These are phyloP conservation scores for Aspergillus neotritici DNA, from an alignment of 2,329 filamentous ascomycete genomes.

Conservation along the genomic window DNA sequence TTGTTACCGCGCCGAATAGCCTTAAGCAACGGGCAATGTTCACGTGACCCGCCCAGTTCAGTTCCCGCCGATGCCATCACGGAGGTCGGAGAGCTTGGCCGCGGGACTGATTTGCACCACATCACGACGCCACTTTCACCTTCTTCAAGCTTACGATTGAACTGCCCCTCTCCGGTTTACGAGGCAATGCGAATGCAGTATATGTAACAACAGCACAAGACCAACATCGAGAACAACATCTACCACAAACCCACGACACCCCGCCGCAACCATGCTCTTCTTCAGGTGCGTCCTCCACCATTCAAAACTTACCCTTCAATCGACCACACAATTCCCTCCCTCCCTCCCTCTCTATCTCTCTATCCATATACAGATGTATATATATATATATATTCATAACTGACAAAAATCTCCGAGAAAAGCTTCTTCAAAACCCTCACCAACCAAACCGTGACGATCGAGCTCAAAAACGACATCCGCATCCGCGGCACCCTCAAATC, in stretches of 20 bases:
- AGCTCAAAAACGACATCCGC: slow-evolving; percentile 98
- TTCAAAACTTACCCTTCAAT: background rate
- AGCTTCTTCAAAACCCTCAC: slow-evolving; percentile 99
- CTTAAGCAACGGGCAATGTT: too few relatives aligned
- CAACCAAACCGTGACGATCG: slow-evolving; percentile 93
- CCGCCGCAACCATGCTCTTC: slow-evolving; percentile 44
- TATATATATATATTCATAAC: too few relatives aligned
- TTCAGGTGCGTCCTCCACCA: slow-evolving; percentile 41
- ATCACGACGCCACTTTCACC: background rate
- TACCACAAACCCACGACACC: slow-evolving; percentile 2
- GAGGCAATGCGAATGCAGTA: slow-evolving; percentile 11
- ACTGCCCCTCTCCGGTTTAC: too few relatives aligned
- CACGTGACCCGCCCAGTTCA: too few relatives aligned
- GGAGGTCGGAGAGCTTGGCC: too few relatives aligned
- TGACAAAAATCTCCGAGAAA: slow-evolving; percentile 5
- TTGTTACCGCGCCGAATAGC: too few relatives aligned
- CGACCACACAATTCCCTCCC: too few relatives aligned
- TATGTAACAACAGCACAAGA: background rate
- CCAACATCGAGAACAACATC: background rate
- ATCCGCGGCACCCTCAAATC: slow-evolving; percentile 94
- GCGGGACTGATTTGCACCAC: background rate
- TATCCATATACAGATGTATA: too few relatives aligned
- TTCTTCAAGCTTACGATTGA: too few relatives aligned
- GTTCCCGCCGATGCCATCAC: too few relatives aligned
- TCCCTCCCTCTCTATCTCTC: too few relatives aligned